Evolutionary conservation across 1,139 yeast species (phyloP).

Genomic region (Zygosaccharomyces sapae): DNA sequence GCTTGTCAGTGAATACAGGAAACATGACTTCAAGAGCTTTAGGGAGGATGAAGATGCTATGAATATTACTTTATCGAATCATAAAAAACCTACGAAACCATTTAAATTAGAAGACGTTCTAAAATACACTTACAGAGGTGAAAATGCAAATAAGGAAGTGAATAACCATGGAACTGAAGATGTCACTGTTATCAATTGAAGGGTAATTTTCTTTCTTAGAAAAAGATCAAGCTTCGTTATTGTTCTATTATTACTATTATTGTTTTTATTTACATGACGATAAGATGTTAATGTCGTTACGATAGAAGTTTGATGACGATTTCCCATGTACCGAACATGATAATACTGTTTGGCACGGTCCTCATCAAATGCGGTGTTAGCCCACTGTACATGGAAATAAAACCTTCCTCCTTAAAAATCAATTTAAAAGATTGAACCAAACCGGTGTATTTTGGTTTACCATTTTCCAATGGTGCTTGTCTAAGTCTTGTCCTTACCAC

Average conservation of each 20-base stretch:
- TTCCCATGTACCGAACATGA: conserved; percentile 99
- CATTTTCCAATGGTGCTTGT: conserved; percentile 84
- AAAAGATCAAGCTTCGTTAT: neutral
- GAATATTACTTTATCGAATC: conserved; percentile 15
- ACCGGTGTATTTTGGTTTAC: conserved; percentile 84
- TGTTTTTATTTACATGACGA: conserved; percentile 6
- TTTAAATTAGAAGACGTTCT: conserved; percentile 38
- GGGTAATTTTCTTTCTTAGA: neutral
- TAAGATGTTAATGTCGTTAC: conserved; percentile 14
- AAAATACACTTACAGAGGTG: conserved; percentile 43
- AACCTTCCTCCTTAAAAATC: conserved; percentile 85
- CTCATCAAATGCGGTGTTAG: conserved; percentile 93
- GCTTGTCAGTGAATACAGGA: conserved; percentile 50
- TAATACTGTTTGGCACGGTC: conserved; percentile 96
- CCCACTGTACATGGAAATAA: conserved; percentile 94
- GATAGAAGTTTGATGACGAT: conserved; percentile 71
- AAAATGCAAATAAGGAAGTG: conserved; percentile 8
- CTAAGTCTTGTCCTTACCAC: conserved; percentile 93
- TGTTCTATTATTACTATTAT: conserved; percentile 1
- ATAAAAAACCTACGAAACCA: conserved; percentile 28
- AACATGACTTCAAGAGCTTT: conserved; percentile 56
- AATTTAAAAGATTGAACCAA: conserved; percentile 79
- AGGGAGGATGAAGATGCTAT: conserved; percentile 18
- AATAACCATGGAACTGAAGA: conserved; percentile 1
- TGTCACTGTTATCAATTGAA: conserved; percentile 8